These are phyloP conservation scores for Myriosclerotinia curreyana DNA, from an alignment of 2,329 filamentous ascomycete species.

Conservation along the genomic window DNA sequence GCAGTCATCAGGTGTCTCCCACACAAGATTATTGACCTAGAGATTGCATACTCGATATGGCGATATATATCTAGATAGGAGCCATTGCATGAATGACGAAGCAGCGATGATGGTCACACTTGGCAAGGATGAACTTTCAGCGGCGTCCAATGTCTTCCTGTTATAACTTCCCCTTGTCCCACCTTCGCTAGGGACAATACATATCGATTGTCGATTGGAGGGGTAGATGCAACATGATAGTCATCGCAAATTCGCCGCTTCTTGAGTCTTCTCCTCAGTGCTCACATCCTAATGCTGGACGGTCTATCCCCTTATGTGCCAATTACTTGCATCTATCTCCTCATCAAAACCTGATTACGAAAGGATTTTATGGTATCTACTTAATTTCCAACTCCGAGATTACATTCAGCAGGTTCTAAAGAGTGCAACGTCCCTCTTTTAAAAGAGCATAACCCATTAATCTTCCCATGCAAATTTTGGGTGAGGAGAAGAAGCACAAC, in stretches of 20 bases:
- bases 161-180: not conserved
- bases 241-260: not conserved
- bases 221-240: not conserved
- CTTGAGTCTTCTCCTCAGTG: not conserved
- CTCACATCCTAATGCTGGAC: not conserved
- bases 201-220: slow-evolving; percentile 6
- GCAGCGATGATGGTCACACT: not conserved
- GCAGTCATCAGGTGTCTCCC: not conserved
- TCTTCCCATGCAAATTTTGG: not conserved
- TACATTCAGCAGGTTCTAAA: not conserved
- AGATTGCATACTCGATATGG: not conserved
- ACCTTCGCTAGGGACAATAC: slow-evolving; percentile 1
- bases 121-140: slow-evolving; percentile 7
- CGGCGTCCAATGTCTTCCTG: not conserved
- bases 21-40: slow-evolving; percentile 8
- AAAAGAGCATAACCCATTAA: not conserved
- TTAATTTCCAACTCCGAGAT: not conserved
- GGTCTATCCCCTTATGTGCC: not conserved
- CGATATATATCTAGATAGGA: slow-evolving; percentile 1
- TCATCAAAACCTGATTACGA: not conserved
- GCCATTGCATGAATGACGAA: slow-evolving; percentile 3
- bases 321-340: not conserved
- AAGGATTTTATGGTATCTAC: not conserved
- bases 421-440: not conserved
- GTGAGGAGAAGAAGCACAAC: not conserved